phyloP scores from a whole-genome alignment of 352 stramenopile genomes.

The Pythium chondricola region DNA sequence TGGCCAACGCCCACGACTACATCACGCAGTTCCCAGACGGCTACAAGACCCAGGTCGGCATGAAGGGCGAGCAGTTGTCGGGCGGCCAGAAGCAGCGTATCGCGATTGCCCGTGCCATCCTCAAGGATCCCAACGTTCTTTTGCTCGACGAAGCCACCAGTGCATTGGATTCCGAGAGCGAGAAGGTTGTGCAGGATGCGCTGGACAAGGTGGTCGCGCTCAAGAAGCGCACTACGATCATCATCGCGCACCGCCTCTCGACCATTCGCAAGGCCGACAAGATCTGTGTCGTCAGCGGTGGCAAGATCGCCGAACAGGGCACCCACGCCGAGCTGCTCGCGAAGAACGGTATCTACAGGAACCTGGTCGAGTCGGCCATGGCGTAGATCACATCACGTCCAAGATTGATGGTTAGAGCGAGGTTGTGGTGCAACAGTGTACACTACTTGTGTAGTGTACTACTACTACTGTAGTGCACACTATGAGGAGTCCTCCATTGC shows the following conservation, averaged over 20 bases:
- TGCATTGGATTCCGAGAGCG: slow-evolving; percentile 34
- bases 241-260: slow-evolving; percentile 46
- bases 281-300: slow-evolving; percentile 28
- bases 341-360: slow-evolving; percentile 55
- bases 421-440: neutral
- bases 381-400: slow-evolving; percentile 29
- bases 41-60: slow-evolving; percentile 31
- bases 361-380: slow-evolving; percentile 8
- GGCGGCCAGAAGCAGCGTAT: slow-evolving; percentile 26
- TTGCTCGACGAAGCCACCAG: slow-evolving; percentile 45
- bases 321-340: slow-evolving; percentile 39
- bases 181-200: slow-evolving; percentile 42
- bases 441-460: neutral
- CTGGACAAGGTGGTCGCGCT: slow-evolving; percentile 22
- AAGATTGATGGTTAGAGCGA: no score
- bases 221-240: slow-evolving; percentile 47
- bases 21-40: slow-evolving; percentile 73
- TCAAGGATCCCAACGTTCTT: slow-evolving; percentile 37
- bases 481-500: no score
- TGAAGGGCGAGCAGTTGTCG: slow-evolving; percentile 19
- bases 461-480: no score
- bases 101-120: slow-evolving; percentile 23
- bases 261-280: slow-evolving; percentile 46
- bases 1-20: slow-evolving; percentile 17
- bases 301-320: slow-evolving; percentile 30